These are phyloP conservation scores for Rhizopogon vulgaris DNA, from an alignment of 768 basidiomycete genomes.

Conservation along the genomic window DNA sequence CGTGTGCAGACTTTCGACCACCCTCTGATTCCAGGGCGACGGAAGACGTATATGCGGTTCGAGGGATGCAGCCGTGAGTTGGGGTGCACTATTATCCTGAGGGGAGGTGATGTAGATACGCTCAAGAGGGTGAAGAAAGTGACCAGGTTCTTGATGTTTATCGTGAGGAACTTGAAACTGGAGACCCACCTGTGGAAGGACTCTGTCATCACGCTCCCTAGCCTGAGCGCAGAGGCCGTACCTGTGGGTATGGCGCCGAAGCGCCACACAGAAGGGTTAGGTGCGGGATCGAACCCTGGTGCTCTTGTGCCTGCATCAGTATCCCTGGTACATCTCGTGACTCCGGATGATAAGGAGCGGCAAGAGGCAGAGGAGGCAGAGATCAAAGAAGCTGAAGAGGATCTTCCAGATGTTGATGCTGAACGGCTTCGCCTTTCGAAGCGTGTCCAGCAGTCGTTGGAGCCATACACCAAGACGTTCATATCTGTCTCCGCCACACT, in stretches of 20 bases:
- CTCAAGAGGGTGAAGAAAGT: constrained; percentile 87
- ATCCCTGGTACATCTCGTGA: constrained; percentile 18
- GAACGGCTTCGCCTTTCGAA: constrained; percentile 64
- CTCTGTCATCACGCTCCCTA: constrained; percentile 69
- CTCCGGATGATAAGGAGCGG: constrained; percentile 13
- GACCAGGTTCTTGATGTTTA: constrained; percentile 85
- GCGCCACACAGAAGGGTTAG: constrained; percentile 19
- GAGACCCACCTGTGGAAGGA: constrained; percentile 95
- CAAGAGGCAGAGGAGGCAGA: constrained; percentile 4
- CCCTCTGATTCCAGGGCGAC: constrained; percentile 82
- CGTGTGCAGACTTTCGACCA: constrained; percentile 94
- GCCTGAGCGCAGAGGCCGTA: constrained; percentile 59
- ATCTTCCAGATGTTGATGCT: constrained; percentile 66
- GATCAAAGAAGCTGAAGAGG: constrained; percentile 32
- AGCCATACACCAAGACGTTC: constrained; percentile 79
- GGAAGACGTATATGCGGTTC: constrained; percentile 98
- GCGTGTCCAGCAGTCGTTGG: constrained; percentile 76
- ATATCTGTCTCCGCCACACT: constrained; percentile 93
- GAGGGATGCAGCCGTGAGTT: constrained; percentile 91
- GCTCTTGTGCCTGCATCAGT: constrained; percentile 15
- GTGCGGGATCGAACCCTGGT: constrained; percentile 8
- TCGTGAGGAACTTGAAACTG: constrained; percentile 88
- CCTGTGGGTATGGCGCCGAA: constrained; percentile 29
- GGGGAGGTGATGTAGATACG: constrained; percentile 80
- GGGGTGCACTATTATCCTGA: constrained; percentile 90